Evolutionary conservation across 1,284 basidiomycete species (phyloP).

Genomic region (Apiotrichum porosum): DNA sequence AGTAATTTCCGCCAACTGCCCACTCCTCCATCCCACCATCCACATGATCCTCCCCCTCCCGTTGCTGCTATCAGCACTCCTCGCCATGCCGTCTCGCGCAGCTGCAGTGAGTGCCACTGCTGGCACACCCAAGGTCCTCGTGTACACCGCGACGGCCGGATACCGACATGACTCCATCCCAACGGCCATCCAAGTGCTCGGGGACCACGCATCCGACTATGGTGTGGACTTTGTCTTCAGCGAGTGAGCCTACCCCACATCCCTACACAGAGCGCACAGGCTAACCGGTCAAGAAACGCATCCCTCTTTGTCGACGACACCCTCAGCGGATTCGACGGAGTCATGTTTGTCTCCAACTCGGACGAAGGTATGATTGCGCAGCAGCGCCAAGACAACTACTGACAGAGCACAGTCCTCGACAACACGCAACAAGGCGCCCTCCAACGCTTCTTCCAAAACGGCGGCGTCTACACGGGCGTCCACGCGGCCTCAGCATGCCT

Average conservation of each 20-base stretch:
- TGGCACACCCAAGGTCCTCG: conserved; percentile 31
- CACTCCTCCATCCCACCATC: too few species aligned
- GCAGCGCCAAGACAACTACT: too few species aligned
- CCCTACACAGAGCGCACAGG: too few species aligned
- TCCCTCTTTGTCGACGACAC: conserved; percentile 56
- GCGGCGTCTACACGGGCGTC: conserved; percentile 43
- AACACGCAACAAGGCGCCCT: conserved; percentile 59
- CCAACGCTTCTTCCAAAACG: conserved; percentile 59
- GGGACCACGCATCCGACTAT: conserved; percentile 33
- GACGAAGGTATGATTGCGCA: conserved; percentile 55
- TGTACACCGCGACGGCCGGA: conserved; percentile 41
- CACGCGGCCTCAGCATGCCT: conserved; percentile 64
- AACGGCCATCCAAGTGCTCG: conserved; percentile 59
- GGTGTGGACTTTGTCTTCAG: conserved; percentile 61
- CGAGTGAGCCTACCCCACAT: too few species aligned
- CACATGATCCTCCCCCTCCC: too few species aligned
- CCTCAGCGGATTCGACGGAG: conserved; percentile 59
- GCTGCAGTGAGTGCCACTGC: too few species aligned
- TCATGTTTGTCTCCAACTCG: conserved; percentile 68
- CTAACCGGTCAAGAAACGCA: background rate
- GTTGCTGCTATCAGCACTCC: too few species aligned
- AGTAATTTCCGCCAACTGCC: too few species aligned
- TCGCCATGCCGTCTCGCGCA: too few species aligned
- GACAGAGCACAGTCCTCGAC: conserved; percentile 56
- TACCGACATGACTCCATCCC: conserved; percentile 72